Evolutionary conservation across 768 basidiomycete species (phyloP).

Genomic region (Xanthoconium purpureum): DNA sequence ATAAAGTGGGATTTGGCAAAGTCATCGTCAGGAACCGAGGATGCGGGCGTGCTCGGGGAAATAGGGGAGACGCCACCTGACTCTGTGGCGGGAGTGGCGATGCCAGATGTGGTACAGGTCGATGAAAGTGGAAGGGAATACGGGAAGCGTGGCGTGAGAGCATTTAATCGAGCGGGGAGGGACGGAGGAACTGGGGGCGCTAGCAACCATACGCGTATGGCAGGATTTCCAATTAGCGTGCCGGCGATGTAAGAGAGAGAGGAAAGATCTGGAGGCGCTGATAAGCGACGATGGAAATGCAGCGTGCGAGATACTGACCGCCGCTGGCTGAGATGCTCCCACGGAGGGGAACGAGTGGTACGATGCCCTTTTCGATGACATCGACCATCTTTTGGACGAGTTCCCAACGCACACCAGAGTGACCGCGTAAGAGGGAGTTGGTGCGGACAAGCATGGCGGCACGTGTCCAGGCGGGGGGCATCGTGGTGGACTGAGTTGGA

Average conservation of each 20-base stretch:
- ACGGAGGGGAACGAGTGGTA: constrained; percentile 76
- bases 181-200: constrained; percentile 4
- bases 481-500: constrained; percentile 61
- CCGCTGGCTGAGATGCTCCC: constrained; percentile 84
- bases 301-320: constrained; percentile 39
- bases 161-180: constrained; percentile 10
- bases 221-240: constrained; percentile 73
- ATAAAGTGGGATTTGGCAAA: constrained; percentile 5
- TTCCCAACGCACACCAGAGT: constrained; percentile 81
- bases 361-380: constrained; percentile 68
- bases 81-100: constrained; percentile 16
- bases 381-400: constrained; percentile 76
- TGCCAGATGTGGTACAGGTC: constrained; percentile 12
- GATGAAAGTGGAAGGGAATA: neutral
- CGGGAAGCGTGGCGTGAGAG: constrained; percentile 14
- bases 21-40: constrained; percentile 26
- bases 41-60: constrained; percentile 38
- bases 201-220: constrained; percentile 68
- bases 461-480: constrained; percentile 88
- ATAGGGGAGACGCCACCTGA: constrained; percentile 44
- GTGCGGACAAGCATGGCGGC: constrained; percentile 84
- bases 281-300: constrained; percentile 3
- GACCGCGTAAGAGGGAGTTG: constrained; percentile 86
- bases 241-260: constrained; percentile 85
- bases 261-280: constrained; percentile 51